A percentile compares a stretch with the other conserved stretches of the same genome.
These are phyloP conservation scores for Scedosporium boydii DNA, from an alignment of 2,329 filamentous ascomycete genomes.

Conservation along the genomic window DNA sequence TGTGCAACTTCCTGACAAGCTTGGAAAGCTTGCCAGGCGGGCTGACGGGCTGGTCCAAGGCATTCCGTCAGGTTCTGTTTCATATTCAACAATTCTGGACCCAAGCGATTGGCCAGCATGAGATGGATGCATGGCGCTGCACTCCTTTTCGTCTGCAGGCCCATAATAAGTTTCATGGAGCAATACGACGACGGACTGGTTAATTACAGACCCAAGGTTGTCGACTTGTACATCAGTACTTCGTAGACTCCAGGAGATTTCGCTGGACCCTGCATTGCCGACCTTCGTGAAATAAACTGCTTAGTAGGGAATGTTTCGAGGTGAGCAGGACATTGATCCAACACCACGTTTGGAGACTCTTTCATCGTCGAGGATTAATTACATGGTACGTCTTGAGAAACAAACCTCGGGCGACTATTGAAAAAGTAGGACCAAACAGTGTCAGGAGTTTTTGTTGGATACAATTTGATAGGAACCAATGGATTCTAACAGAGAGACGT, in stretches of 20 bases:
- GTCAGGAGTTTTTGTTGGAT: too few relatives aligned
- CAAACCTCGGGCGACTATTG: too few relatives aligned
- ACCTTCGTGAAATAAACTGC: neutral
- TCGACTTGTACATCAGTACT: too few relatives aligned
- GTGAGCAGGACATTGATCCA: neutral
- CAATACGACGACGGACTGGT: neutral
- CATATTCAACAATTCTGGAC: slow-evolving; percentile 7
- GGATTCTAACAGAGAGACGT: too few relatives aligned
- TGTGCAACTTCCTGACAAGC: neutral
- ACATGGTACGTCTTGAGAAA: too few relatives aligned
- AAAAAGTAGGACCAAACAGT: too few relatives aligned
- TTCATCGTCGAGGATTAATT: too few relatives aligned
- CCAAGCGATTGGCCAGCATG: slow-evolving; percentile 8
- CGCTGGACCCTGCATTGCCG: neutral
- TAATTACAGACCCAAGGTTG: too few relatives aligned
- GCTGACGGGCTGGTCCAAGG: neutral
- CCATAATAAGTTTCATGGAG: neutral
- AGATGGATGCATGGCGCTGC: slow-evolving; percentile 2
- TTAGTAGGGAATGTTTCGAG: neutral
- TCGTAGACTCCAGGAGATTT: too few relatives aligned
- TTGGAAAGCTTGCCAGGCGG: neutral
- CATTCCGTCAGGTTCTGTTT: slow-evolving; percentile 13
- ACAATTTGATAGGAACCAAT: too few relatives aligned
- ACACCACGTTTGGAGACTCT: too few relatives aligned
- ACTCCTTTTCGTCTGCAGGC: slow-evolving; percentile 12